These are phyloP conservation scores for Reticulascus tulasneorum DNA, from an alignment of 2,329 filamentous ascomycete species.

Conservation along the genomic window DNA sequence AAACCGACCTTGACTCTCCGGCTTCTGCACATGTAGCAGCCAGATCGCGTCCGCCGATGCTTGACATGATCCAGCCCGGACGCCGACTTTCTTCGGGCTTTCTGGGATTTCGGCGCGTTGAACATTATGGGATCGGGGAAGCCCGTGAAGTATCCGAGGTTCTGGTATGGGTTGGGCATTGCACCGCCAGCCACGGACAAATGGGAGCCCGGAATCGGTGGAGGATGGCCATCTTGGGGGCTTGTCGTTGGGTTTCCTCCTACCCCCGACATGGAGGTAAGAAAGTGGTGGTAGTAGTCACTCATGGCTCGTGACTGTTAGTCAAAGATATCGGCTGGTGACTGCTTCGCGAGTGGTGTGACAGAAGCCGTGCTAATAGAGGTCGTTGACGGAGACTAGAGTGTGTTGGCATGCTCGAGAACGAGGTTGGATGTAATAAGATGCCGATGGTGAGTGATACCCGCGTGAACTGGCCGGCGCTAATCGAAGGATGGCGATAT, in stretches of 20 bases:
- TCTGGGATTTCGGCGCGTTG: conserved; percentile 42
- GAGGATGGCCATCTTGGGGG: conserved; percentile 35
- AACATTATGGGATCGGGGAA: conserved; percentile 48
- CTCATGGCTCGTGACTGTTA: no score
- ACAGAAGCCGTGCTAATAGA: no score
- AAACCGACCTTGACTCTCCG: conserved; percentile 72
- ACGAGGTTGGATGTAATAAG: no score
- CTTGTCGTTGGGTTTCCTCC: conserved; percentile 32
- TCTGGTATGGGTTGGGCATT: conserved; percentile 40
- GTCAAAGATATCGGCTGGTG: no score
- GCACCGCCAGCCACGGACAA: conserved; percentile 25
- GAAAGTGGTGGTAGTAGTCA: conserved; percentile 54
- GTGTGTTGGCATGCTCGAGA: no score
- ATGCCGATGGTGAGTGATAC: no score
- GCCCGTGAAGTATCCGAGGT: conserved; percentile 44
- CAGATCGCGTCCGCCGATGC: conserved; percentile 87
- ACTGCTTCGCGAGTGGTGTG: no score
- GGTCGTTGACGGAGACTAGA: no score
- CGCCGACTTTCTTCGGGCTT: conserved; percentile 48
- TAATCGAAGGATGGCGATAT: no score
- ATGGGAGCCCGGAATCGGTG: conserved; percentile 28
- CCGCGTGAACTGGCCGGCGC: no score
- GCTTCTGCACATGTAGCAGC: conserved; percentile 87
- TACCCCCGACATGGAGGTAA: conserved; percentile 47
- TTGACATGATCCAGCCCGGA: conserved; percentile 70